Evolutionary conservation across 176 grass and related monocot genomes (phyloP).

Genomic region (Puya raimondii): DNA sequence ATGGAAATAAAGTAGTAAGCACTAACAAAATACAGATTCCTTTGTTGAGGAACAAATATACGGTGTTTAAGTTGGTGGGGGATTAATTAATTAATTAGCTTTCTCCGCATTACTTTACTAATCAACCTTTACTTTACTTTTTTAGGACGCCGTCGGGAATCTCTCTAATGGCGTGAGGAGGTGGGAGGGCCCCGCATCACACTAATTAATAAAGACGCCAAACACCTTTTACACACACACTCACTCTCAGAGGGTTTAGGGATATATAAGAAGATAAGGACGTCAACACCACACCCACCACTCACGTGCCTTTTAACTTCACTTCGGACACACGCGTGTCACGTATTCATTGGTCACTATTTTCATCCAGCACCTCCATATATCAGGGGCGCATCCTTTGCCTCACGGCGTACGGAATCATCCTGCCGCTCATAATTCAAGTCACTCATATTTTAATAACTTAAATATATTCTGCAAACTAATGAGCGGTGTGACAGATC

Average conservation of each 20-base stretch:
- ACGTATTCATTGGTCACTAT: no score
- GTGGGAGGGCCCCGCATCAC: background rate
- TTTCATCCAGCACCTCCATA: no score
- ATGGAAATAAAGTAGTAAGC: background rate
- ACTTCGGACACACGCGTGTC: background rate
- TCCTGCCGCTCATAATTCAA: no score
- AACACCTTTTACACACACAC: background rate
- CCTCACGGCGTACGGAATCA: no score
- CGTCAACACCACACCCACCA: background rate
- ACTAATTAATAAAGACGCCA: background rate
- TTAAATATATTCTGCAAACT: no score
- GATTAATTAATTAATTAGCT: background rate
- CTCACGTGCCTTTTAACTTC: background rate
- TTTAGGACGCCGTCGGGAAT: background rate
- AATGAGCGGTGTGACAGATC: no score
- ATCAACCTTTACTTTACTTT: background rate
- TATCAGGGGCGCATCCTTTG: no score
- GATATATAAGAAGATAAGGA: background rate
- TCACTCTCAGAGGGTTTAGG: background rate
- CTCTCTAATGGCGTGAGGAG: background rate
- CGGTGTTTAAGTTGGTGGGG: background rate
- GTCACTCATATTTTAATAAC: no score
- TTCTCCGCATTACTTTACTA: background rate
- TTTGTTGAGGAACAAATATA: background rate
- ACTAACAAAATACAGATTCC: background rate